Conservation (phyloP, 495 filamentous ascomycete genomes). For the Lepraria neglecta region DNA sequence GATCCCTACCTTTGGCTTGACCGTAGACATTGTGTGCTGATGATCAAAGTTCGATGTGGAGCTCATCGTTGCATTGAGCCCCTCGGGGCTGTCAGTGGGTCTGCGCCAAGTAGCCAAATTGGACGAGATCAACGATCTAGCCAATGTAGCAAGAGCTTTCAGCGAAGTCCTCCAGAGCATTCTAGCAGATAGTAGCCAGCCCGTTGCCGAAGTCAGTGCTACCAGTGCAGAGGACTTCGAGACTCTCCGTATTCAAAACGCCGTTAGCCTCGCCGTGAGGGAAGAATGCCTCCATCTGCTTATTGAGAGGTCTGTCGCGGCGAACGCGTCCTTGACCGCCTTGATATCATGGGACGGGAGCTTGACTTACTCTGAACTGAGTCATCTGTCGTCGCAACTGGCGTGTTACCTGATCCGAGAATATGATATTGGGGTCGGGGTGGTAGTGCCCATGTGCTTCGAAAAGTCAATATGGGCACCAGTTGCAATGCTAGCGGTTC, state of each 20-base stretch:
- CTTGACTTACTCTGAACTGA: constrained; percentile 50
- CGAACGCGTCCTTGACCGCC: constrained; percentile 40
- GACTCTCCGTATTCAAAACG: constrained; percentile 16
- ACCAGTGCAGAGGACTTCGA: neutral
- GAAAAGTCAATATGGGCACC: constrained; percentile 56
- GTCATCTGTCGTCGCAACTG: constrained; percentile 33
- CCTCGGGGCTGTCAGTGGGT: neutral
- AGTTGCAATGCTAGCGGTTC: constrained; percentile 50
- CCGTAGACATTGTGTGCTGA: neutral
- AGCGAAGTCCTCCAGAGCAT: neutral
- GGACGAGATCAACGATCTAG: neutral
- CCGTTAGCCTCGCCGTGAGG: constrained; percentile 30
- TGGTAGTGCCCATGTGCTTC: constrained; percentile 49
- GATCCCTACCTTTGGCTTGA: neutral
- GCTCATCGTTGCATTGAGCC: neutral
- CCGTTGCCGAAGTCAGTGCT: neutral
- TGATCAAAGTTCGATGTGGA: neutral
- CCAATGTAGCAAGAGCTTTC: neutral
- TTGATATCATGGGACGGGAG: constrained; percentile 55
- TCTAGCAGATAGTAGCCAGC: neutral
- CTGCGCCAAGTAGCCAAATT: neutral
- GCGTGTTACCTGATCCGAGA: constrained; percentile 39
- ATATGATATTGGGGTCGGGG: constrained; percentile 45
- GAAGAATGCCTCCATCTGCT: constrained; percentile 49
- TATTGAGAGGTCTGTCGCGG: constrained; percentile 39